Evolutionary conservation across 148 eudicot species (phyloP).

Genomic region (Dysphania ambrosioides): DNA sequence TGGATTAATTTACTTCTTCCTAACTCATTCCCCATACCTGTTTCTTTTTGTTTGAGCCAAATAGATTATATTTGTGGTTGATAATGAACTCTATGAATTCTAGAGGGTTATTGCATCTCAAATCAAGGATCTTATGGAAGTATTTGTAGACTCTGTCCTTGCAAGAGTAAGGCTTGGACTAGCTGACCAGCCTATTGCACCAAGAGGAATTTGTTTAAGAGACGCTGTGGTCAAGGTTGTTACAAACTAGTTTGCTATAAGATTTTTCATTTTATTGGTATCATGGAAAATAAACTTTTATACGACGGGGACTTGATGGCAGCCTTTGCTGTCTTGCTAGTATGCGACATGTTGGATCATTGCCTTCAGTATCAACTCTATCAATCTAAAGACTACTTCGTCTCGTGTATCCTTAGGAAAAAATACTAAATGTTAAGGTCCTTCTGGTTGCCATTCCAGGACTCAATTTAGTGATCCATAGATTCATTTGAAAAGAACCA

Average conservation of each 20-base stretch:
- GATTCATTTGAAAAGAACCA: too few relatives aligned
- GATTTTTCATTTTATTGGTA: too few relatives aligned
- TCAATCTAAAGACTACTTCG: too few relatives aligned
- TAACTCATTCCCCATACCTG: background rate
- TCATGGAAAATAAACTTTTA: background rate
- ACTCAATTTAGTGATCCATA: too few relatives aligned
- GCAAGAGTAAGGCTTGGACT: background rate
- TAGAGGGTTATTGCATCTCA: background rate
- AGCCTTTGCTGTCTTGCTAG: too few relatives aligned
- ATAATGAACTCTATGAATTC: too few relatives aligned
- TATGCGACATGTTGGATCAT: too few relatives aligned
- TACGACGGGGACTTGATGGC: background rate
- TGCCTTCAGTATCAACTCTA: too few relatives aligned
- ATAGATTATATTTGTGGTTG: background rate
- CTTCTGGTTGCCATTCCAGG: too few relatives aligned
- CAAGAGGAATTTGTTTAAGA: background rate
- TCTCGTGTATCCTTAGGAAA: too few relatives aligned
- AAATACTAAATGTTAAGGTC: too few relatives aligned
- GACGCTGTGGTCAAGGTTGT: background rate
- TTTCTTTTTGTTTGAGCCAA: background rate
- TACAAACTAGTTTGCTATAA: background rate
- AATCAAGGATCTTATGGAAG: background rate
- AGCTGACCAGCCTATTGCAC: background rate
- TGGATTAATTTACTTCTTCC: background rate
- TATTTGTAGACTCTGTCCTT: background rate